phyloP scores from a whole-genome alignment of 306 rosid genomes.

The Gleditsia sinensis region DNA sequence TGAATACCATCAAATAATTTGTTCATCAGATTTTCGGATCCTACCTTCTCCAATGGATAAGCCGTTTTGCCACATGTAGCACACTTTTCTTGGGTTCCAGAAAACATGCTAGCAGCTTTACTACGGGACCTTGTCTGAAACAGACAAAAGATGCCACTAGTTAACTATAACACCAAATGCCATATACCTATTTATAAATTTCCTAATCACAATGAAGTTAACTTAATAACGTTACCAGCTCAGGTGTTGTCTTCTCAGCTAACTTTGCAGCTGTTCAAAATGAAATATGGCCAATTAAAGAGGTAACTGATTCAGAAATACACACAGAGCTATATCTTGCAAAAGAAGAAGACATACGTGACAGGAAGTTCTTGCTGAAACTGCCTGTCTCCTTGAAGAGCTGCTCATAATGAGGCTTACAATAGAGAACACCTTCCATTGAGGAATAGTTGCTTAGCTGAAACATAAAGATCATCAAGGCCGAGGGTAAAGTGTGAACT shows the following conservation, averaged over 20 bases:
- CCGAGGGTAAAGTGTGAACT: constrained; percentile 7
- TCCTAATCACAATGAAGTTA: constrained; percentile 15
- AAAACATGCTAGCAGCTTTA: constrained; percentile 96
- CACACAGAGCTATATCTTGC: constrained; percentile 12
- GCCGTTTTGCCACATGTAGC: constrained; percentile 94
- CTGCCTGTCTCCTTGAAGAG: constrained; percentile 88
- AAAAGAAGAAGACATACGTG: constrained; percentile 60
- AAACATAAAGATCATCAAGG: constrained; percentile 34
- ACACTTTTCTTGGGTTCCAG: constrained; percentile 94
- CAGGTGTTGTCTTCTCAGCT: constrained; percentile 78
- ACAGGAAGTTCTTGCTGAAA: constrained; percentile 84
- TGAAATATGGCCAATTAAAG: constrained; percentile 45
- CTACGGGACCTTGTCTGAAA: constrained; percentile 89
- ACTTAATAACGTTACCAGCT: constrained; percentile 60
- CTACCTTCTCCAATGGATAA: constrained; percentile 93
- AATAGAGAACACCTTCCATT: constrained; percentile 93
- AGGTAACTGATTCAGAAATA: constrained; percentile 25
- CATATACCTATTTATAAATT: neutral
- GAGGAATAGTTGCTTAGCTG: constrained; percentile 96
- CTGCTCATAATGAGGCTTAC: constrained; percentile 95
- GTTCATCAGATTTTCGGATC: constrained; percentile 4
- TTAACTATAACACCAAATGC: constrained; percentile 29
- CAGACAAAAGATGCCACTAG: constrained; percentile 33
- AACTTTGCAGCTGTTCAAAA: constrained; percentile 82
- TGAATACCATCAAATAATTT: neutral